Evolutionary conservation across 805 yeast species (phyloP).

Genomic region (Metschnikowia kunwiensis): DNA sequence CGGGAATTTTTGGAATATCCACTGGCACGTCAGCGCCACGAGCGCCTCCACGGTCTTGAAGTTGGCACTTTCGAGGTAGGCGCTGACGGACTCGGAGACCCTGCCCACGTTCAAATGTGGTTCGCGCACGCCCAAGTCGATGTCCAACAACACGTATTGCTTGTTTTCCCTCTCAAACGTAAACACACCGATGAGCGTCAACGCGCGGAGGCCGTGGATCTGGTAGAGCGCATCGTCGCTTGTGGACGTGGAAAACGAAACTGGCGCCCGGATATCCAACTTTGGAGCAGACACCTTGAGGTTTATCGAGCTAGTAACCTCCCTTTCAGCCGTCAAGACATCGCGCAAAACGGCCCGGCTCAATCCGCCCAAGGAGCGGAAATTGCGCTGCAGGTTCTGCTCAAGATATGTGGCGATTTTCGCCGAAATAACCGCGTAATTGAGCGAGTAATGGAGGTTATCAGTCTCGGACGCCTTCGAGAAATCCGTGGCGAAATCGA

Average conservation of each 20-base stretch:
- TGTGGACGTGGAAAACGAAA: constrained; percentile 9
- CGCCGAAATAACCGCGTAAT: constrained; percentile 81
- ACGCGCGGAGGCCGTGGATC: constrained; percentile 53
- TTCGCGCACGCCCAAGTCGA: constrained; percentile 41
- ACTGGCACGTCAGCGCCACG: constrained; percentile 66
- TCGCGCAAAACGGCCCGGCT: constrained; percentile 45
- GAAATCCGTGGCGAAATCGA: constrained; percentile 64
- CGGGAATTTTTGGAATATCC: constrained; percentile 40
- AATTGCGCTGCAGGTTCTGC: constrained; percentile 36
- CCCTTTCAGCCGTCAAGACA: constrained; percentile 39
- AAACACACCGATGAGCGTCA: constrained; percentile 89
- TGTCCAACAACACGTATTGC: constrained; percentile 63
- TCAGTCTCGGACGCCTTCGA: constrained; percentile 74
- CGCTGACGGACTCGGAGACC: constrained; percentile 37
- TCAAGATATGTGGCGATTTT: constrained; percentile 55
- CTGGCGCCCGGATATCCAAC: constrained; percentile 54
- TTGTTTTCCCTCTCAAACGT: constrained; percentile 80
- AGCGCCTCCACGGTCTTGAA: constrained; percentile 94
- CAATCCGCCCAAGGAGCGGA: constrained; percentile 42
- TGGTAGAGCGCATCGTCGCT: constrained; percentile 23
- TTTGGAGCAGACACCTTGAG: constrained; percentile 45
- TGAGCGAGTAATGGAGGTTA: constrained; percentile 76
- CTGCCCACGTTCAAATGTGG: constrained; percentile 19
- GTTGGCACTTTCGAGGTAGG: constrained; percentile 70
- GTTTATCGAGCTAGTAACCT: constrained; percentile 46